Base-by-base conservation (phyloP, 2,329 filamentous ascomycete species). In the Cladophialophora immunda region DNA sequence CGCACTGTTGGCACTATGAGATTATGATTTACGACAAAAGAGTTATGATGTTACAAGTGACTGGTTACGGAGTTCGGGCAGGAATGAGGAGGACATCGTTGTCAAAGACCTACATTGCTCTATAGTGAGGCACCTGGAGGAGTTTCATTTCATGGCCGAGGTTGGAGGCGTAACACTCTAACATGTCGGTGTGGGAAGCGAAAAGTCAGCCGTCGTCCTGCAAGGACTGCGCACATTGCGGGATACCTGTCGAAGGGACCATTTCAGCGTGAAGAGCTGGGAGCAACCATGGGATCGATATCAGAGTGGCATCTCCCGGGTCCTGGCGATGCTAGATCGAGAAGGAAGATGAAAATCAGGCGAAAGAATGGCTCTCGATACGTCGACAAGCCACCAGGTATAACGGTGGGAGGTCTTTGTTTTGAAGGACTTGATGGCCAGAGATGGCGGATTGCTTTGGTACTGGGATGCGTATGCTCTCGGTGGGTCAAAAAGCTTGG, bases 1-100 rank as follows among this genome's bases (percentile, higher is more conserved):
- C 41, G 57, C 27, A 47, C 29, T 32, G 57, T 38, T 30, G 57
- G 38, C 38, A 50, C 22, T 54, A 61, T 54, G 58, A 54, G n/a
- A 30, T 61, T 54, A 61, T 22, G 58, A 61, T 38, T 61, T 52
- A 61, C 22, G 58, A 61, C 47, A 36, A 25, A 61, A 61, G 50
- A 54, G 22, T 53, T 61, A 61, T 41, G 58, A 58, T 27, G 41
- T 53, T 61, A 41, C 47, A 61, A 27, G 32, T 22, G 17, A 54
- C 30, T 45, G 52, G 41, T 32, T 41, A 6, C 19, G 57, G 57
- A 59, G 57, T 59, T 50, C 22, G 36, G 57, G n/a, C n/a, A 4
- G 27, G 27, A 19, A 55, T 13, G 13, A 19, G n/a, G 45, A 50
- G 45, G 45, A 50, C 19, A 25, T 32, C 8, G 15, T 32, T 32